Percentiles rank a stretch among this genome's conserved stretches.
phyloP scores from a whole-genome alignment of 208 protist species.

The Leishmania martiniquensis region DNA sequence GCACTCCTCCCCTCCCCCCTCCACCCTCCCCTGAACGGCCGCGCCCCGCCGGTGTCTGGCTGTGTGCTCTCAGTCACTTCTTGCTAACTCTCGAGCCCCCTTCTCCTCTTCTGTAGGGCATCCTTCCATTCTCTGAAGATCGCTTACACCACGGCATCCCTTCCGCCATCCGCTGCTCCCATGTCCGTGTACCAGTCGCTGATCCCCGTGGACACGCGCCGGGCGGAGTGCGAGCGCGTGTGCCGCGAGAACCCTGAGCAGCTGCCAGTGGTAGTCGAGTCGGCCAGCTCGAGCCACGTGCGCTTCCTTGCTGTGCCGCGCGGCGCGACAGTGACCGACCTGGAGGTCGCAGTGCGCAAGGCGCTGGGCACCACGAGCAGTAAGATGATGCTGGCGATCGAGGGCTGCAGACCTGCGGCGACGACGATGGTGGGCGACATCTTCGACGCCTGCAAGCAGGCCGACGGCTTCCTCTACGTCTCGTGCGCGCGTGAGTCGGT shows the following conservation, averaged over 20 bases:
- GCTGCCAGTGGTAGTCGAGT: slow-evolving; percentile 22
- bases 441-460: slow-evolving; percentile 6
- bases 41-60: too few relatives aligned
- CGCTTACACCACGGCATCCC: not conserved
- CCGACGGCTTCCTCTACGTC: slow-evolving; percentile 29
- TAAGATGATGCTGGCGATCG: slow-evolving; percentile 24
- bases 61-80: too few relatives aligned
- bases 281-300: slow-evolving; percentile 16
- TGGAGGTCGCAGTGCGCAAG: slow-evolving; percentile 15
- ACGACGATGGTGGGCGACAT: slow-evolving; percentile 17
- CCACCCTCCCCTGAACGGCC: too few relatives aligned
- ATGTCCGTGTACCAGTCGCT: slow-evolving; percentile 19
- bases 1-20: too few relatives aligned
- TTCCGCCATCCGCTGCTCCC: not conserved
- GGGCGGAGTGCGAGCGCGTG: slow-evolving; percentile 21
- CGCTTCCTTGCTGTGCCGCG: slow-evolving; percentile 16
- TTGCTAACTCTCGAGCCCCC: too few relatives aligned
- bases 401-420: slow-evolving; percentile 26
- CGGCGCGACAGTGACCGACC: slow-evolving; percentile 21
- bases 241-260: slow-evolving; percentile 21
- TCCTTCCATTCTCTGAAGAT: too few relatives aligned
- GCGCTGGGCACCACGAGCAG: slow-evolving; percentile 3
- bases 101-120: too few relatives aligned
- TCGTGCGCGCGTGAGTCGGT: not conserved
- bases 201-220: slow-evolving; percentile 4